phyloP scores from a whole-genome alignment of 768 basidiomycete species.

The Boletus huronensis region DNA sequence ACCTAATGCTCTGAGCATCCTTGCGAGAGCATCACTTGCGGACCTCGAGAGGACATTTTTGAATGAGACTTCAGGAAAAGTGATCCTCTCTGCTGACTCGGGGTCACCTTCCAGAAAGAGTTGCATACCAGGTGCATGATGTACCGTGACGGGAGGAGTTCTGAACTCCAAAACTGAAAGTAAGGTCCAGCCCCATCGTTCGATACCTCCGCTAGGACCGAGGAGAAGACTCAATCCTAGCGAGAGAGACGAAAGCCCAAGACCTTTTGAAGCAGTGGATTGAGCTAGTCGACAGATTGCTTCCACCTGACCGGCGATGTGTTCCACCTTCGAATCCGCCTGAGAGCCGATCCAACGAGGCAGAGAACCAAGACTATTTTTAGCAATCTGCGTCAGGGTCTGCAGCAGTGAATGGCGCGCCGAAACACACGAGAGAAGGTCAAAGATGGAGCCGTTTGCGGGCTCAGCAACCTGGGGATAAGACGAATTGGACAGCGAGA shows the following conservation, averaged over 20 bases:
- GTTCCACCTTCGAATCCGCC: conserved; percentile 71
- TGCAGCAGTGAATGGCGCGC: conserved; percentile 48
- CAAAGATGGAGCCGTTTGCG: conserved; percentile 46
- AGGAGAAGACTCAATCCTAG: conserved; percentile 59
- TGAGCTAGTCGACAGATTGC: conserved; percentile 57
- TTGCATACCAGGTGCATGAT: conserved; percentile 47
- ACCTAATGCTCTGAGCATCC: conserved; percentile 75
- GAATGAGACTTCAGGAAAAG: conserved; percentile 61
- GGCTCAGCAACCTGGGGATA: conserved; percentile 49
- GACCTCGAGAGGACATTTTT: conserved; percentile 50
- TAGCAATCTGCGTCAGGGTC: conserved; percentile 58
- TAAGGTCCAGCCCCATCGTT: conserved; percentile 89
- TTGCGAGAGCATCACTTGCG: conserved; percentile 52
- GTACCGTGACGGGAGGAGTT: conserved; percentile 47
- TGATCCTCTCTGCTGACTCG: conserved; percentile 30
- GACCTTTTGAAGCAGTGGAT: conserved; percentile 13
- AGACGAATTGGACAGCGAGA: conserved; percentile 64
- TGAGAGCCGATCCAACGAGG: conserved; percentile 69
- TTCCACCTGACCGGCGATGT: conserved; percentile 62
- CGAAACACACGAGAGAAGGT: conserved; percentile 43
- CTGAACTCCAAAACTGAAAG: conserved; percentile 77
- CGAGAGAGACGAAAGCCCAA: conserved; percentile 43
- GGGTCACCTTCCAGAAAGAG: conserved; percentile 53
- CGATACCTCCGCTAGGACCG: conserved; percentile 79
- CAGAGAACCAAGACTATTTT: conserved; percentile 62